phyloP scores from a whole-genome alignment of 176 grass and related monocot species.

The Ampelocalamus luodianensis region DNA sequence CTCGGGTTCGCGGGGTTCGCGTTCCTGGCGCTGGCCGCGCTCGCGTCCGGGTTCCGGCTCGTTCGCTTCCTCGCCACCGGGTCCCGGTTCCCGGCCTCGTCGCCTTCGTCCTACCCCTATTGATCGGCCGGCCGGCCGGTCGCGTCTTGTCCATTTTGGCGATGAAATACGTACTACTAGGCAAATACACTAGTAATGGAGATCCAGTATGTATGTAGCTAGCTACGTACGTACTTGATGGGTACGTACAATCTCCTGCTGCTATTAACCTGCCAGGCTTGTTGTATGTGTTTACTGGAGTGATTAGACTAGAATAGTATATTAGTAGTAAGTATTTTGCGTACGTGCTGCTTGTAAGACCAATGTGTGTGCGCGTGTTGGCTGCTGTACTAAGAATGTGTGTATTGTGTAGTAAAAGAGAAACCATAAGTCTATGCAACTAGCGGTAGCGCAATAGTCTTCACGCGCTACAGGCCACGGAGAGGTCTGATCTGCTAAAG shows the following conservation, averaged over 20 bases:
- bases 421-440: no score
- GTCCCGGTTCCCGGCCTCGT: constrained; percentile 64
- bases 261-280: background rate
- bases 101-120: background rate
- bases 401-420: no score
- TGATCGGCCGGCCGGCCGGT: background rate
- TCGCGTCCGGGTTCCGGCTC: constrained; percentile 65
- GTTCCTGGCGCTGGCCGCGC: constrained; percentile 63
- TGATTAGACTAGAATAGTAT: background rate
- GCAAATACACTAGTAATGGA: background rate
- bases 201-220: background rate
- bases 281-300: background rate
- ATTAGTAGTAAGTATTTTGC: background rate
- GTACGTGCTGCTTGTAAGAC: background rate
- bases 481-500: no score
- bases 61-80: constrained; percentile 56
- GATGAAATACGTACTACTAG: background rate
- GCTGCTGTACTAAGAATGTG: no score
- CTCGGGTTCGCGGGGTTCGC: constrained; percentile 72
- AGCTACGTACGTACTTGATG: background rate
- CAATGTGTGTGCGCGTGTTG: background rate
- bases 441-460: no score
- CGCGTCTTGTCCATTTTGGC: background rate
- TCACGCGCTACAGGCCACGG: no score
- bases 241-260: background rate